These are phyloP conservation scores for Torulaspora quercuum DNA, from an alignment of 805 yeast species.

Conservation along the genomic window DNA sequence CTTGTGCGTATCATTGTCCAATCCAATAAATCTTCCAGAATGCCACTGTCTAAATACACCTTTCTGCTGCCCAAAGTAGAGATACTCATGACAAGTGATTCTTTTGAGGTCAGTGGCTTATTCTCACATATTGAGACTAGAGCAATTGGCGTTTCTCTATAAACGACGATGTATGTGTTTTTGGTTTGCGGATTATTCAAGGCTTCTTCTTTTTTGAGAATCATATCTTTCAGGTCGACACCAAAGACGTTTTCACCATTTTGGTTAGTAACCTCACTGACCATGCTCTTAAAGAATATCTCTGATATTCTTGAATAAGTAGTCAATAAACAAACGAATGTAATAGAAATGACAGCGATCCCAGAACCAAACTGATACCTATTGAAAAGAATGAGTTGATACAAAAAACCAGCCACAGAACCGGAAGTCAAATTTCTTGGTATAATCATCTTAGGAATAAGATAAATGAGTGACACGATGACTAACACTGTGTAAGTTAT, in stretches of 20 bases:
- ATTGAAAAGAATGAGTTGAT: slow-evolving; percentile 28
- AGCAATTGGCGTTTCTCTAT: slow-evolving; percentile 72
- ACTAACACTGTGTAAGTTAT: slow-evolving; percentile 34
- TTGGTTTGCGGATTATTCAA: slow-evolving; percentile 39
- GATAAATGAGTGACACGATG: slow-evolving; percentile 21
- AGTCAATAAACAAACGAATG: slow-evolving; percentile 39
- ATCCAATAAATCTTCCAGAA: slow-evolving; percentile 58
- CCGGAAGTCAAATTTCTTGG: slow-evolving; percentile 20
- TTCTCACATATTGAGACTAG: slow-evolving; percentile 46
- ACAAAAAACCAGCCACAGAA: slow-evolving; percentile 24
- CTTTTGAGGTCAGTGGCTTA: slow-evolving; percentile 42
- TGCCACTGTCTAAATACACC: slow-evolving; percentile 62
- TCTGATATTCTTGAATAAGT: slow-evolving; percentile 44
- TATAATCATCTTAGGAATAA: slow-evolving; percentile 20
- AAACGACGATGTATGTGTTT: slow-evolving; percentile 54
- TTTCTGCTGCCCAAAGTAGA: slow-evolving; percentile 61
- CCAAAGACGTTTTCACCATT: slow-evolving; percentile 47
- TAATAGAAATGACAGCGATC: slow-evolving; percentile 25
- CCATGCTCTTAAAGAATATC: slow-evolving; percentile 42
- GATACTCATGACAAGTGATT: slow-evolving; percentile 49
- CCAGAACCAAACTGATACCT: slow-evolving; percentile 15
- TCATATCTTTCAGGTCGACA: slow-evolving; percentile 37
- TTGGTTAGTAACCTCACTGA: slow-evolving; percentile 38
- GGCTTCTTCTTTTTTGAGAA: slow-evolving; percentile 20
- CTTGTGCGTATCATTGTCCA: slow-evolving; percentile 55